Conservation (phyloP, 83 land plant species). For the Larix sibirica region DNA sequence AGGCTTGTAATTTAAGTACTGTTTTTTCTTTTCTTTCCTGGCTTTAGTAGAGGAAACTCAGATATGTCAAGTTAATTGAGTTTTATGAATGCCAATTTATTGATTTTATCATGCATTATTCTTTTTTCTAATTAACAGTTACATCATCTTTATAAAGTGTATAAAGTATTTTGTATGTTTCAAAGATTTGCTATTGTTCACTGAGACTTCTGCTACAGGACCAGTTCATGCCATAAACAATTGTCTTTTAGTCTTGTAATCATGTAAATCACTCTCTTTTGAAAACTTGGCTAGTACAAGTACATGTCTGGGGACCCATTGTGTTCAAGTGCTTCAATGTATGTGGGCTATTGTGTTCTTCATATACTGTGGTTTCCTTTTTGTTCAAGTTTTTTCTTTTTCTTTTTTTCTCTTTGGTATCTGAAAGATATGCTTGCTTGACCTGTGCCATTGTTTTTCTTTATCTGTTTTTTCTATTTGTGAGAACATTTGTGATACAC, state of each 20-base stretch:
- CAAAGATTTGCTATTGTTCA: background rate
- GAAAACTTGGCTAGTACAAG: background rate
- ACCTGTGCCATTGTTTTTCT: constrained; percentile 6
- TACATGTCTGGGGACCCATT: background rate
- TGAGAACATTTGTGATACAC: constrained; percentile 17
- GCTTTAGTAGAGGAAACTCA: background rate
- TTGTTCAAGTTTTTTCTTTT: background rate
- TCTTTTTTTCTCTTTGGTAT: background rate
- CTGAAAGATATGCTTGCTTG: background rate
- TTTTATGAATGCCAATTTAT: background rate
- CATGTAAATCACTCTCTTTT: background rate
- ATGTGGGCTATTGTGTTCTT: background rate
- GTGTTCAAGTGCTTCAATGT: background rate
- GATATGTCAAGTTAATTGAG: background rate
- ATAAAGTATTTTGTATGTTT: background rate
- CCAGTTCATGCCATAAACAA: background rate
- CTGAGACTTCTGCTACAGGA: background rate
- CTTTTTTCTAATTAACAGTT: background rate
- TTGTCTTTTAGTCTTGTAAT: background rate
- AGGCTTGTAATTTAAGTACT: background rate
- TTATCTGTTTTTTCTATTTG: constrained; percentile 10
- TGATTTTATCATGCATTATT: background rate
- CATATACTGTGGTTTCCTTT: background rate
- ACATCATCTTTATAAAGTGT: background rate
- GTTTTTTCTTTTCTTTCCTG: background rate